Percentiles rank a stretch among this genome's conserved stretches.
Evolutionary conservation across 2,329 filamentous ascomycete species (phyloP).

Genomic region (Chaetoscypha palmicola): DNA sequence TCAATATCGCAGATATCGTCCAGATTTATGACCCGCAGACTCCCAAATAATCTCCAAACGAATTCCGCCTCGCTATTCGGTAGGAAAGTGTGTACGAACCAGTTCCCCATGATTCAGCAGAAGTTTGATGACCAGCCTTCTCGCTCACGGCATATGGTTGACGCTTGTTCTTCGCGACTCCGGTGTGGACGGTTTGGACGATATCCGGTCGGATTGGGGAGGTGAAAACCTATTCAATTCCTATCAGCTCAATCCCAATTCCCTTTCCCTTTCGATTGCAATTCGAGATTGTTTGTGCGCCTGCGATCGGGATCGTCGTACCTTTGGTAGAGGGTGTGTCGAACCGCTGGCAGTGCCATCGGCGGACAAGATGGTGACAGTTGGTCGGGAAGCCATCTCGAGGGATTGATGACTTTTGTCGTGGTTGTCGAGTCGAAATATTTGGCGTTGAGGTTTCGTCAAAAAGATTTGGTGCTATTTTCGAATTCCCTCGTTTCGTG

Average conservation of each 20-base stretch:
- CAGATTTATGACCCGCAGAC: neutral
- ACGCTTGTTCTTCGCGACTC: conserved; percentile 99
- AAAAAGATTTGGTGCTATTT: conserved; percentile 4
- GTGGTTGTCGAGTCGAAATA: conserved; percentile 21
- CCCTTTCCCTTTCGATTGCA: conserved; percentile 2
- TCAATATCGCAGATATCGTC: neutral
- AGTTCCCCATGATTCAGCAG: conserved; percentile 99
- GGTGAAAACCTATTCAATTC: conserved; percentile 65
- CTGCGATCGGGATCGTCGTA: conserved; percentile 20
- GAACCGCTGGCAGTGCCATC: conserved; percentile 88
- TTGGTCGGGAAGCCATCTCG: conserved; percentile 86
- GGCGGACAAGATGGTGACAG: conserved; percentile 93
- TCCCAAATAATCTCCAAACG: neutral
- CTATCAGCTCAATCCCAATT: conserved; percentile 19
- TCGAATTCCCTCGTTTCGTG: neutral
- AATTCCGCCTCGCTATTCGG: conserved; percentile 15
- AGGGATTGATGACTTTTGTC: conserved; percentile 28
- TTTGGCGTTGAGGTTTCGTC: conserved; percentile 19
- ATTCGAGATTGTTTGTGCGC: neutral
- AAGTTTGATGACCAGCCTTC: conserved; percentile 99
- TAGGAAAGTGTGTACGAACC: conserved; percentile 54
- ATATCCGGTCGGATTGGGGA: conserved; percentile 98
- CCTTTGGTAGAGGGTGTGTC: conserved; percentile 82
- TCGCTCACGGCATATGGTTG: conserved; percentile 99
- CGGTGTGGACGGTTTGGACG: conserved; percentile 92